Conservation (phyloP, 306 rosid genomes). For the Lablab purpureus region DNA sequence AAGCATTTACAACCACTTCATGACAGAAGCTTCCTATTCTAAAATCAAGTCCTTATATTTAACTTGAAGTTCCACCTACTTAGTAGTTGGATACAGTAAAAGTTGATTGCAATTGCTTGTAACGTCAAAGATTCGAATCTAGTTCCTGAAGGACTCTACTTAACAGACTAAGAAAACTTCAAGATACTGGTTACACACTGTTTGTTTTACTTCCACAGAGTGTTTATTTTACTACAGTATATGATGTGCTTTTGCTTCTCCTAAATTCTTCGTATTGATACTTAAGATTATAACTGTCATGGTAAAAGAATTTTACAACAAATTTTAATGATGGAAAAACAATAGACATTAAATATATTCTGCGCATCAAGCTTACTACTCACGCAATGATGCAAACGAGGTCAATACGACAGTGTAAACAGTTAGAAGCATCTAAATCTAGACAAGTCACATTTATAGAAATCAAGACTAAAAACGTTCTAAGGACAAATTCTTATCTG, state of each 20-base stretch:
- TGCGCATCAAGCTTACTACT: neutral
- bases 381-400: slow-evolving; percentile 27
- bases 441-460: slow-evolving; percentile 36
- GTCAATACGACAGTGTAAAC: neutral
- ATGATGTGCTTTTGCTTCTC: too few species aligned
- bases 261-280: neutral
- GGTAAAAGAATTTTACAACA: neutral
- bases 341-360: neutral
- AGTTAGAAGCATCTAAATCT: neutral
- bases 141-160: neutral
- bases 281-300: neutral
- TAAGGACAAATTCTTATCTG: slow-evolving; percentile 17
- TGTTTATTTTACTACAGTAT: neutral
- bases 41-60: neutral
- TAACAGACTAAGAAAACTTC: neutral
- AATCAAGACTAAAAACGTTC: slow-evolving; percentile 33
- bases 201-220: neutral
- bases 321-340: neutral
- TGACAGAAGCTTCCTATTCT: slow-evolving; percentile 1
- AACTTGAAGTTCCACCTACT: slow-evolving; percentile 19
- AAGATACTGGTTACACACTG: neutral
- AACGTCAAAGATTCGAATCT: neutral
- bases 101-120: neutral
- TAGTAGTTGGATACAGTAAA: neutral
- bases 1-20: neutral